These are phyloP conservation scores for Colletotrichum navitas DNA, from an alignment of 2,329 filamentous ascomycete species.

Conservation along the genomic window DNA sequence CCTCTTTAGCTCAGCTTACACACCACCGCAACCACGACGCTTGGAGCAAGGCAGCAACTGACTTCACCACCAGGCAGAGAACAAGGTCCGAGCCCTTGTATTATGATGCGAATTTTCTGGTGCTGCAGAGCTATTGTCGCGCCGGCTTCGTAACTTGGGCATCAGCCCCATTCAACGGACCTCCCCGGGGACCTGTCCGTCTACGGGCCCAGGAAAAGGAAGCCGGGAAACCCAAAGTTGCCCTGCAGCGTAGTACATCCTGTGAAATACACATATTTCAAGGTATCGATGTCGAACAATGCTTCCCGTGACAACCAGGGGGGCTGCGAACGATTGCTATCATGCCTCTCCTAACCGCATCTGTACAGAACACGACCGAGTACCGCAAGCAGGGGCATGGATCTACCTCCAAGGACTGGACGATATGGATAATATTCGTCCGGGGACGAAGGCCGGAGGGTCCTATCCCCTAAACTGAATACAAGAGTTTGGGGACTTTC, in stretches of 20 bases:
- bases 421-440: neutral
- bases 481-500: neutral
- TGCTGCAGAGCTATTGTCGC: neutral
- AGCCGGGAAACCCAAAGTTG: neutral
- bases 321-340: neutral
- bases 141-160: neutral
- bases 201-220: neutral
- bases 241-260: neutral
- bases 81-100: too few species aligned
- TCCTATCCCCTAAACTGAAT: neutral
- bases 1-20: too few species aligned
- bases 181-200: neutral
- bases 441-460: neutral
- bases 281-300: neutral
- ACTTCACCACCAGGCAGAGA: neutral
- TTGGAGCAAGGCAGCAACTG: neutral
- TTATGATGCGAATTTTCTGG: neutral
- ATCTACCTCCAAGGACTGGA: neutral
- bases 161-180: too few species aligned
- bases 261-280: too few species aligned
- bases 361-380: neutral
- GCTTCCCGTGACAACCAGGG: neutral
- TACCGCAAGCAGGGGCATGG: too few species aligned
- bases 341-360: neutral
- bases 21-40: neutral